These are phyloP conservation scores for Dictyostelium firmibasis DNA, from an alignment of 78 protist species.

Conservation along the genomic window DNA sequence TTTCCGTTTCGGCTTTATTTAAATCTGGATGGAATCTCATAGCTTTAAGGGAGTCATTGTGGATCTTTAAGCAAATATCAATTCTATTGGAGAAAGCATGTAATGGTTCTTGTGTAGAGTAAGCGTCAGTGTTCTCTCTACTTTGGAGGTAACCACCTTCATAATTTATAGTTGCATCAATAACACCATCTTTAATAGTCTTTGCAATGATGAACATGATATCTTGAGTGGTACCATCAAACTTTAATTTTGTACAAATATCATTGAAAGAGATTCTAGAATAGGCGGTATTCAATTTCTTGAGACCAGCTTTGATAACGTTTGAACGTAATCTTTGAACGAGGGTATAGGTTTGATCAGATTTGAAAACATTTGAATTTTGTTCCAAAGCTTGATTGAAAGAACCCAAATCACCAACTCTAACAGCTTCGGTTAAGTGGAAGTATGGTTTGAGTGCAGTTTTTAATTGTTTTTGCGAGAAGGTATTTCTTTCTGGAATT, in stretches of 20 bases:
- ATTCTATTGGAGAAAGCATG: constrained; percentile 89
- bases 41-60: constrained; percentile 94
- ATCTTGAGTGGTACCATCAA: constrained; percentile 92
- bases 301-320: constrained; percentile 97
- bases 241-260: constrained; percentile 87
- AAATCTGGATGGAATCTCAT: constrained; percentile 88
- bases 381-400: constrained; percentile 80
- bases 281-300: constrained; percentile 89
- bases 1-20: constrained; percentile 55
- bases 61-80: constrained; percentile 88
- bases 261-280: constrained; percentile 91
- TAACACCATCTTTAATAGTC: constrained; percentile 89
- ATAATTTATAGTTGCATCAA: constrained; percentile 88
- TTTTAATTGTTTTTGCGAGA: constrained; percentile 79
- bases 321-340: constrained; percentile 93
- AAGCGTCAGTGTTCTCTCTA: constrained; percentile 88
- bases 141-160: constrained; percentile 71
- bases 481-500: constrained; percentile 93
- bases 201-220: constrained; percentile 95
- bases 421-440: constrained; percentile 90
- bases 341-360: constrained; percentile 90
- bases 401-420: constrained; percentile 90
- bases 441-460: constrained; percentile 92
- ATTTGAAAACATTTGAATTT: constrained; percentile 63
- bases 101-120: constrained; percentile 93